Evolutionary conservation across 202 grass and related monocot species (phyloP), one percentile per base, ranked within the genome.

Genomic region (Carex arenaria): DNA sequence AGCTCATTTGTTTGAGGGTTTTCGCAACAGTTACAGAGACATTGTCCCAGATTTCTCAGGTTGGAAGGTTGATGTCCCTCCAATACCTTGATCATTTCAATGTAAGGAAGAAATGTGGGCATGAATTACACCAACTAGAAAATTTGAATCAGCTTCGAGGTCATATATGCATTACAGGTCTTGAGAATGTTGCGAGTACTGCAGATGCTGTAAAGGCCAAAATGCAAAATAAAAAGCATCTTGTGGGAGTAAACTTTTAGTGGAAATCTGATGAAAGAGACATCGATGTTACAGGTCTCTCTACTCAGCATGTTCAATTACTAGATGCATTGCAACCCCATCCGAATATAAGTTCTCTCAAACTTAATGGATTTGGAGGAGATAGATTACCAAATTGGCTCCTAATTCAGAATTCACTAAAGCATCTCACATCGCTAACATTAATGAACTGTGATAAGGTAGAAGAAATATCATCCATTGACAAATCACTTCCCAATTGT

Each of bases 131-230:
- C 17, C 80, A 86, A 80, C 31, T 89, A 15, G 55, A 74, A 28
- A 34, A 86, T 22, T 52, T 89, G 32, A 34, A 83, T 3, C 71
- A 84, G 2, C 64, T 89, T 43, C 68, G 23, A 61, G 65, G 19
- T 4, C n/a, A 0, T 4, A 26, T 90, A 11, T 0, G 5, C 5
- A 87, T 90, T 38, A 0, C 0, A 0, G 10, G 67, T 22, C 77
- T 90, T 75, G 62, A 79, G n/a, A 71, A 78, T 59, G 40, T 87
- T 43, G 0, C 0, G 20, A 64, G 53, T 31, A 87, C 47, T 45
- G 40, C 67, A 0, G 68, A 87, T 52, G 88, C 88, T 57, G 5
- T 10, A 22, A 56, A 49, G 17, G 69, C 78, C 26, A 87, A 78
- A 9, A 32, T 47, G 43, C 8, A 9, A 47, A 47, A 47, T 9